Evolutionary conservation across 2,329 filamentous ascomycete genomes (phyloP).

Genomic region (Onygenales sp.): DNA sequence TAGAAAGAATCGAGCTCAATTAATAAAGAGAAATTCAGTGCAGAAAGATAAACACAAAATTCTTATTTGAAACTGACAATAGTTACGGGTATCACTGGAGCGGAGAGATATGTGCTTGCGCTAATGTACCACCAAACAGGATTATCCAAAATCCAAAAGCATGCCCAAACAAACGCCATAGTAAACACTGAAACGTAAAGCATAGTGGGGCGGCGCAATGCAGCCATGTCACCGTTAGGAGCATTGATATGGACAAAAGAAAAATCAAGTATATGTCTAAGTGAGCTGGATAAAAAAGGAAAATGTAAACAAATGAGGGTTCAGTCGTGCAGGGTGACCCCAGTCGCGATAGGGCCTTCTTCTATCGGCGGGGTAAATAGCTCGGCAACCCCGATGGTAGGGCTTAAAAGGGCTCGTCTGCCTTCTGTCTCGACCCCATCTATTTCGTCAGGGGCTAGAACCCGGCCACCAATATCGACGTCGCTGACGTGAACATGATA

Average conservation of each 20-base stretch:
- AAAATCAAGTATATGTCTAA: neutral
- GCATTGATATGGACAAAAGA: neutral
- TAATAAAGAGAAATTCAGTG: too few species aligned
- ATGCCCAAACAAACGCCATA: neutral
- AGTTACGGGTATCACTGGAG: constrained; percentile 3
- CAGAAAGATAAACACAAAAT: too few species aligned
- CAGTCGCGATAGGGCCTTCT: neutral
- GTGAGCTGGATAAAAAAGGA: neutral
- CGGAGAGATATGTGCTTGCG: neutral
- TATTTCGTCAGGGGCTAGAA: constrained; percentile 60
- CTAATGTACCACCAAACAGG: neutral
- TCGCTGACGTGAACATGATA: constrained; percentile 74
- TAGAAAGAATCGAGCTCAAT: too few species aligned
- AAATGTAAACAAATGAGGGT: neutral
- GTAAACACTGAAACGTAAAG: neutral
- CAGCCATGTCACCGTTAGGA: neutral
- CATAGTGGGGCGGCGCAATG: too few species aligned
- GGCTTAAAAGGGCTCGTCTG: constrained; percentile 24
- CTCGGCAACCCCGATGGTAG: constrained; percentile 7
- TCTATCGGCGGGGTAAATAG: neutral
- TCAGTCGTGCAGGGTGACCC: neutral
- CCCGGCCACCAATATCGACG: constrained; percentile 69
- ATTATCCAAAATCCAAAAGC: neutral
- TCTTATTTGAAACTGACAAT: too few species aligned
- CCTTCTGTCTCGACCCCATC: constrained; percentile 29